Conservation (phyloP, 2,329 filamentous ascomycete species). For the Ambrosiella beaveri region DNA sequence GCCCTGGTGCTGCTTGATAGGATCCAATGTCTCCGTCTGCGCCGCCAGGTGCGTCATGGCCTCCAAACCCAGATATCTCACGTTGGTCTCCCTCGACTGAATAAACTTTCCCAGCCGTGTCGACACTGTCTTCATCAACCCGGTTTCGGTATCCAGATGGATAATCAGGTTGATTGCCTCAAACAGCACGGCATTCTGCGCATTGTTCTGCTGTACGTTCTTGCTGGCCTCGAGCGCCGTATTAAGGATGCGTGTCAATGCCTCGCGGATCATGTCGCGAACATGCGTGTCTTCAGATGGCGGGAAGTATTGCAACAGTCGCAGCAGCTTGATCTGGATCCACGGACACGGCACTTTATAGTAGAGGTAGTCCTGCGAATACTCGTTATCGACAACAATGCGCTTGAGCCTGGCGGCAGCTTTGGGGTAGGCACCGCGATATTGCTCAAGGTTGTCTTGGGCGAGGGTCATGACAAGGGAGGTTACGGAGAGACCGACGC, state of each 20-base stretch:
- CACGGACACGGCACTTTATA: slow-evolving; percentile 99
- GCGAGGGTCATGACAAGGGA: slow-evolving; percentile 88
- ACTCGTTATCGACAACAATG: slow-evolving; percentile 80
- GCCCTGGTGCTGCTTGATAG: slow-evolving; percentile 94
- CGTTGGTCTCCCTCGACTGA: slow-evolving; percentile 90
- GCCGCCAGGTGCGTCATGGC: slow-evolving; percentile 97
- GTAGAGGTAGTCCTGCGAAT: slow-evolving; percentile 81
- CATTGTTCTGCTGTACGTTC: slow-evolving; percentile 98
- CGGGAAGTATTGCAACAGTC: slow-evolving; percentile 87
- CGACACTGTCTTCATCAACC: slow-evolving; percentile 91
- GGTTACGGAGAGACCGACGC: slow-evolving; percentile 86
- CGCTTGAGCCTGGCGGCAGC: slow-evolving; percentile 78
- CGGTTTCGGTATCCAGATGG: slow-evolving; percentile 86
- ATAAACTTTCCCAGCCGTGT: slow-evolving; percentile 85
- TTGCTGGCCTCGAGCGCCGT: slow-evolving; percentile 85
- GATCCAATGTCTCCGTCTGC: slow-evolving; percentile 80
- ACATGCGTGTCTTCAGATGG: slow-evolving; percentile 94
- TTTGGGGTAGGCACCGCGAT: slow-evolving; percentile 87
- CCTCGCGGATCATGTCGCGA: slow-evolving; percentile 79
- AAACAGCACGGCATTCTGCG: slow-evolving; percentile 92
- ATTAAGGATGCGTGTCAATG: slow-evolving; percentile 78
- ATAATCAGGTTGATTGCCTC: slow-evolving; percentile 98
- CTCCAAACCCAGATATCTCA: slow-evolving; percentile 85
- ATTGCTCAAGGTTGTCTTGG: slow-evolving; percentile 86
- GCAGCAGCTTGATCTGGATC: slow-evolving; percentile 89